phyloP scores from a whole-genome alignment of 2,329 filamentous ascomycete species.

The Clonostachys byssicola region DNA sequence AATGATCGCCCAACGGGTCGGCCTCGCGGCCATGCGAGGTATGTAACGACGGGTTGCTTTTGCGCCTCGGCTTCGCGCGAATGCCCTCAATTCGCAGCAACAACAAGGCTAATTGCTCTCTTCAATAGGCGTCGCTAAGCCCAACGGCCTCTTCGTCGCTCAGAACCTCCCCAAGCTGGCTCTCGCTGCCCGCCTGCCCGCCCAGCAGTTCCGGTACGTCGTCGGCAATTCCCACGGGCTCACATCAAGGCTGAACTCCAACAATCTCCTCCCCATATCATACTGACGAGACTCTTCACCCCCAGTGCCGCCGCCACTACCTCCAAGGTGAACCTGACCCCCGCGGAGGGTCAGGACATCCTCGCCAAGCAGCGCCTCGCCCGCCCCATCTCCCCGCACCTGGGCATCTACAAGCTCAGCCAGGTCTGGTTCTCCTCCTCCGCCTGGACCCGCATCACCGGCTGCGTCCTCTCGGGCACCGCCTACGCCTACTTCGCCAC shows the following conservation, averaged over 20 bases:
- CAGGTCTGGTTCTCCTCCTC: slow-evolving; percentile 79
- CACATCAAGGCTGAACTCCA: background rate
- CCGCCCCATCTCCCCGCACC: slow-evolving; percentile 81
- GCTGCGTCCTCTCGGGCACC: slow-evolving; percentile 62
- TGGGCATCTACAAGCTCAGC: slow-evolving; percentile 79
- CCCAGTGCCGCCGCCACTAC: slow-evolving; percentile 36
- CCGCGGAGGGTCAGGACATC: slow-evolving; percentile 58
- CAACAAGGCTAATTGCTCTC: background rate
- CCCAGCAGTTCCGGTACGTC: slow-evolving; percentile 41
- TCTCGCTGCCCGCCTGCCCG: slow-evolving; percentile 33
- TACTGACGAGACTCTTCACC: background rate
- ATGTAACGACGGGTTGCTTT: slow-evolving; percentile 12
- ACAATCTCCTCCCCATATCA: background rate
- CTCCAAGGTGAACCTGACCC: slow-evolving; percentile 46
- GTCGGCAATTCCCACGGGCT: background rate
- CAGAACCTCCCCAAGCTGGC: slow-evolving; percentile 42
- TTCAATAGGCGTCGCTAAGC: slow-evolving; percentile 30
- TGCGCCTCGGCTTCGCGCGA: background rate
- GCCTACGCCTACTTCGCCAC: slow-evolving; percentile 78
- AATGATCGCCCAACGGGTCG: slow-evolving; percentile 56
- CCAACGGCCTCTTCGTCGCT: slow-evolving; percentile 35
- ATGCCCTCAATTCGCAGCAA: background rate
- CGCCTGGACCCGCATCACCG: slow-evolving; percentile 80
- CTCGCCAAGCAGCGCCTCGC: slow-evolving; percentile 76
- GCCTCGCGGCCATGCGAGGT: slow-evolving; percentile 56